These are phyloP conservation scores for Heterotrichella gracilis DNA, from an alignment of 352 stramenopile genomes.

Conservation along the genomic window DNA sequence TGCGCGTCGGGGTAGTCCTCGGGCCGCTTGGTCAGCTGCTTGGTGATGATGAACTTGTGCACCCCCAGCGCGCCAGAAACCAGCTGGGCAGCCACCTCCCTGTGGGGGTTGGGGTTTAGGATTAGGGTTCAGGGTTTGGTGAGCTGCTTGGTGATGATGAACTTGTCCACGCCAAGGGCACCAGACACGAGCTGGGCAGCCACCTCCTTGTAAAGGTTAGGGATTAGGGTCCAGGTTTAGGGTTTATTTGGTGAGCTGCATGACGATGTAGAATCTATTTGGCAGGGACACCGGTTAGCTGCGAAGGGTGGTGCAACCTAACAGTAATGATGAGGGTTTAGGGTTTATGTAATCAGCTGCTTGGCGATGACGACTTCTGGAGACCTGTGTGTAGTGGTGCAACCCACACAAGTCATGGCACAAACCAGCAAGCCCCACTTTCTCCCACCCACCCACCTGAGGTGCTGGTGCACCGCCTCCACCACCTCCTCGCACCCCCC, in stretches of 20 bases:
- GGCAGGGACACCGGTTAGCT: no score
- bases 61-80: constrained; percentile 27
- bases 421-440: no score
- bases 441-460: no score
- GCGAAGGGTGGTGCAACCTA: no score
- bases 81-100: constrained; percentile 12
- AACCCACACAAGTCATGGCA: no score
- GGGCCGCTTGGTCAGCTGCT: constrained; percentile 90
- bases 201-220: constrained; percentile 26
- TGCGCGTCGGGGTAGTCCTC: constrained; percentile 82
- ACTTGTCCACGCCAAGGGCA: constrained; percentile 51
- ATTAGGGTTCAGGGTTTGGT: constrained; percentile 95
- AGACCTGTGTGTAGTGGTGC: no score
- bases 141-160: constrained; percentile 93
- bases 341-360: no score
- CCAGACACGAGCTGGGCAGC: constrained; percentile 1
- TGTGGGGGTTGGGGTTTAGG: constrained; percentile 39
- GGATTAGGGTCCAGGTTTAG: constrained; percentile 71
- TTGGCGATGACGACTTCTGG: no score
- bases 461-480: no score
- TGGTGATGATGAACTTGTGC: constrained; percentile 93
- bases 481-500: constrained; percentile 63
- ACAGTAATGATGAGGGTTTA: no score
- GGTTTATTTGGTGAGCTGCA: constrained; percentile 95
- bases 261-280: constrained; percentile 97